Base-by-base conservation (phyloP, 768 basidiomycete genomes). In the Coprinellus aureogranulatus region DNA sequence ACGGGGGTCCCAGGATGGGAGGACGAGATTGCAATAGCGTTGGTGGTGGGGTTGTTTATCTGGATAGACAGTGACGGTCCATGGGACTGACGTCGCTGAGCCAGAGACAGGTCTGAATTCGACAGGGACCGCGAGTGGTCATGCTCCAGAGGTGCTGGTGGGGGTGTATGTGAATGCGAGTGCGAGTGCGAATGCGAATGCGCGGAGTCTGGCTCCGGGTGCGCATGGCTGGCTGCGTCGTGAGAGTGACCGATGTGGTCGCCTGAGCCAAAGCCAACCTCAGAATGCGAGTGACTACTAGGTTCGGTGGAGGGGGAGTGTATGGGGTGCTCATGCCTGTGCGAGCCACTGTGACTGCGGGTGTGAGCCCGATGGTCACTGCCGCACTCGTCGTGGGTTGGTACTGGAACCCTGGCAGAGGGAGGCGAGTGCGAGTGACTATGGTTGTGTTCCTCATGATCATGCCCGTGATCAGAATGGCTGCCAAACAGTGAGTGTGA, bases 251-350 rank as follows among this genome's bases (percentile, higher is more conserved):
- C 20, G 39, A 58, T 57, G 27, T 41, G 45, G 20, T 45, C 58
- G n/a, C 25, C 34, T 14, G 14, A 34, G 34, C 14, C 8, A 34
- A 14, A 14, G 34, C 34, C 34, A 41, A 20, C 14, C 34, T 34
- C 52, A 18, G 60, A 62, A 61, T 76, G 76, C 26, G 55, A 65
- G 40, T 54, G 53, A 26, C 53, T 23, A 30, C 42, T 34, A 20
- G 40, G 30, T 25, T 40, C 22, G 54, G 72, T 66, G 10, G 65
- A 61, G 47, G 72, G 77, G 25, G 71, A 63, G 52, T 65, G 65
- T 39, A 40, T 53, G 46, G 70, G 62, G 53, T 70, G 68, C n/a
- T 47, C 44, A 9, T 55, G 44, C 12, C 70, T 68, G 61, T 68
- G 64, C 44, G 62, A 61, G 55, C 72, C 72, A 22, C 41, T 70